Conservation (phyloP, 371 early-diverging fungal species). For the Mucor indicus region DNA sequence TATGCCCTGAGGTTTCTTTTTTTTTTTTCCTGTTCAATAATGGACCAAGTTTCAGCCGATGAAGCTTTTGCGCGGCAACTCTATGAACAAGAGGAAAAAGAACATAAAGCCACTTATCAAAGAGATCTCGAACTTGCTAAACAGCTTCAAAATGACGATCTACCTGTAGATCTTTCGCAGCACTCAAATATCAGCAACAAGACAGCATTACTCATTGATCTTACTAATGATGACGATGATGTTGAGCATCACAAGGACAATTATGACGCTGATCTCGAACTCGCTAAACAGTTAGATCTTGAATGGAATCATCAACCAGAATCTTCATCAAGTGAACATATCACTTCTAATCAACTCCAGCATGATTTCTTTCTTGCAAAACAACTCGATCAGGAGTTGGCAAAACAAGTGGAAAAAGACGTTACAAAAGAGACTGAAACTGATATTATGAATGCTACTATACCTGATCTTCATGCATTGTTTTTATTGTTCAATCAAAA, state of each 20-base stretch:
- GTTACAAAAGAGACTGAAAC: background rate
- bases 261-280: background rate
- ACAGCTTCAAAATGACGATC: conserved; percentile 8
- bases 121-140: conserved; percentile 16
- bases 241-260: background rate
- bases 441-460: background rate
- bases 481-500: conserved; percentile 53
- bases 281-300: conserved; percentile 20
- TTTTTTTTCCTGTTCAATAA: background rate
- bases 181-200: background rate
- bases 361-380: no score
- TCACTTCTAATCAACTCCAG: no score
- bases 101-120: conserved; percentile 2
- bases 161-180: no score
- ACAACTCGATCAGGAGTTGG: background rate
- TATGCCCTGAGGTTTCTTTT: background rate
- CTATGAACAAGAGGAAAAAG: conserved; percentile 34
- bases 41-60: conserved; percentile 12
- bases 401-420: background rate
- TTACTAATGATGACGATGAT: background rate
- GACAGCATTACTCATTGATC: background rate
- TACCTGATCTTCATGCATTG: conserved; percentile 29
- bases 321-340: no score
- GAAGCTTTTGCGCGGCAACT: conserved; percentile 30
- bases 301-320: conserved; percentile 20